These are phyloP conservation scores for Cruciata laevipes DNA, from an alignment of 257 asterid genomes.

Conservation along the genomic window DNA sequence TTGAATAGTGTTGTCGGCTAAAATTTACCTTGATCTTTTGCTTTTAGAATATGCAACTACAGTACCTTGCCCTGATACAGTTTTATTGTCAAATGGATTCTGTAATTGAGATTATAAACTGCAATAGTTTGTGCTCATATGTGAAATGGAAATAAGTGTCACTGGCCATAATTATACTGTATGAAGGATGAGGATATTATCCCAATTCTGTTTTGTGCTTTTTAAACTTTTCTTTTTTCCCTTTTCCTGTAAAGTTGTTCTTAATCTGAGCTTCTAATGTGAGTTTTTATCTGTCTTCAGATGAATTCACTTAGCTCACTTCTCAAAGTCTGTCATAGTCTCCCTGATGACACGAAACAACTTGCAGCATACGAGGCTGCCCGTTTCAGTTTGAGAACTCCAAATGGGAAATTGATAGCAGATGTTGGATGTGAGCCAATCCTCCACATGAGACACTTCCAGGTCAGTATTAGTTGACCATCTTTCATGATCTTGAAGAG, in stretches of 20 bases:
- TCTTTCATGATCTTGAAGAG: background rate
- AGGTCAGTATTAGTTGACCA: slow-evolving; percentile 39
- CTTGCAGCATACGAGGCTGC: slow-evolving; percentile 76
- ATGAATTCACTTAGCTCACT: slow-evolving; percentile 90
- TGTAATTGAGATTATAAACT: background rate
- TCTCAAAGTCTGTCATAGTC: slow-evolving; percentile 58
- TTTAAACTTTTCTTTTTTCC: no score
- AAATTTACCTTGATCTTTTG: background rate
- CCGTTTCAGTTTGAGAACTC: slow-evolving; percentile 70
- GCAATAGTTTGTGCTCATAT: background rate
- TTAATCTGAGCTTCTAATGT: slow-evolving; percentile 1
- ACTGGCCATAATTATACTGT: background rate
- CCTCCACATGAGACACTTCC: slow-evolving; percentile 91
- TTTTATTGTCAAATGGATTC: background rate
- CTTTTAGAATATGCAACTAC: background rate
- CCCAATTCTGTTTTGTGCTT: background rate
- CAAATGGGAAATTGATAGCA: slow-evolving; percentile 75
- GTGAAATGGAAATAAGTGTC: background rate
- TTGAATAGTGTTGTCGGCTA: background rate
- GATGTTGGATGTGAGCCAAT: slow-evolving; percentile 98
- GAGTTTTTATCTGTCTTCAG: slow-evolving; percentile 27
- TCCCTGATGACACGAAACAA: slow-evolving; percentile 46
- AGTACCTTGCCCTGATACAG: background rate
- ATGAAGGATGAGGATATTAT: no score
- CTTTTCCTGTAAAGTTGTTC: background rate